Base-by-base conservation (phyloP, 2,329 filamentous ascomycete species). In the Fusarium gaditjirri region DNA sequence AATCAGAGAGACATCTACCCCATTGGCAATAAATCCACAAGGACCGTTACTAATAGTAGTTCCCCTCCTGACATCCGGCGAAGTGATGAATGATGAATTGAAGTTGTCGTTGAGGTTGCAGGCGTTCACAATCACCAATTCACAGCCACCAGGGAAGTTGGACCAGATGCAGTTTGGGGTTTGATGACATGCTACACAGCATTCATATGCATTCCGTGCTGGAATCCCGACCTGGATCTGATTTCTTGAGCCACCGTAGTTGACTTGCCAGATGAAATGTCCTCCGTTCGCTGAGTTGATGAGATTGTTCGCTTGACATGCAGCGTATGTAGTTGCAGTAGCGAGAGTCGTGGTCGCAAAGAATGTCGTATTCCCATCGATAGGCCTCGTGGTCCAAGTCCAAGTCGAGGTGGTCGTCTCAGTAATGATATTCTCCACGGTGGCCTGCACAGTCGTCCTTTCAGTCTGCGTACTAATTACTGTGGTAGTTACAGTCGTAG, bases 111-210 rank as follows among this genome's bases (percentile, higher is more conserved):
- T 19, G 8, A 44, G 25, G 17, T 43, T 42, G n/a, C 60, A 63
- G 2, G 21, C 21, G 4, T n/a, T n/a, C 17, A 43, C 54, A 50
- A 63, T 36, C 2, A 49, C 36, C 6, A 63, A 27, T 14, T 60
- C 43, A 6, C 54, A 60, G 7, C 5, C 5, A 8, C 21, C 5
- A 2, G 39, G 8, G 19, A 49, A 60, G 23, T 49, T 33, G 21
- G 60, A 43, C 54, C 54, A 63, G 36, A 63, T 63, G 17, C 60
- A 63, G 17, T 63, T 49, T 16, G 6, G 46, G 8, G 54, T 60
- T 13, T 50, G 21, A 25, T 43, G 54, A 17, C 54, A 63, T n/a
- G 43, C 43, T 21, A 60, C 36, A 9, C 60, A 63, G 21, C 54
- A 60, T 17, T 46, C 10, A 0, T 46, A 39, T 1, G 53, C 42